A percentile compares a stretch with the other conserved stretches of the same genome.
Evolutionary conservation across 2,329 filamentous ascomycete genomes (phyloP).

Genomic region (Botrytis squamosa): DNA sequence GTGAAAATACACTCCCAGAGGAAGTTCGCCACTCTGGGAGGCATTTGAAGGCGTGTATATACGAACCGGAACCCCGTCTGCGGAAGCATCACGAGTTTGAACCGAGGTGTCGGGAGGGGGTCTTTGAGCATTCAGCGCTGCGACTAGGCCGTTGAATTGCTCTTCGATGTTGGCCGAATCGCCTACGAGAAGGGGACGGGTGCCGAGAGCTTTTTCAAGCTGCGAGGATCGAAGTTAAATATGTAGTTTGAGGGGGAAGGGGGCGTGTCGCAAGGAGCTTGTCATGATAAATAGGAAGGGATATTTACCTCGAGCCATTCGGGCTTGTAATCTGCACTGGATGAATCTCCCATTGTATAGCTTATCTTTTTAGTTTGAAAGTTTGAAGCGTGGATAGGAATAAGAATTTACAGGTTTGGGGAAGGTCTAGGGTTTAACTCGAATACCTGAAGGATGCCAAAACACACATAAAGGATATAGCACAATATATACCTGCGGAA

Average conservation of each 20-base stretch:
- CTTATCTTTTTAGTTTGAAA: not conserved
- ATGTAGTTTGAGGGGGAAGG: too few relatives aligned
- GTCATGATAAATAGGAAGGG: not conserved
- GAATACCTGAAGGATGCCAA: not conserved
- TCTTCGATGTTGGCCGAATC: conserved; percentile 24
- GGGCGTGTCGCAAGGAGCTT: not conserved
- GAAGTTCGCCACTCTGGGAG: conserved; percentile 28
- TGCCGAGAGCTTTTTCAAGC: conserved; percentile 30
- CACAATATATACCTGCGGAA: not conserved
- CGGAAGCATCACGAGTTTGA: conserved; percentile 22
- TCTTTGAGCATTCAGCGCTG: conserved; percentile 24
- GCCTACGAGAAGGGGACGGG: conserved; percentile 27
- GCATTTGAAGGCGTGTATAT: conserved; percentile 30
- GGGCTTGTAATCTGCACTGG: conserved; percentile 26
- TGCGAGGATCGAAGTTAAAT: conserved; percentile 18
- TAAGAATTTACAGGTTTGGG: not conserved
- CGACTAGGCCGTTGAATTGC: conserved; percentile 25
- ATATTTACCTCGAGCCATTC: conserved; percentile 33
- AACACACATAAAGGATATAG: not conserved
- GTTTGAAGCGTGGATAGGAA: too few relatives aligned
- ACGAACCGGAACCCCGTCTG: conserved; percentile 29
- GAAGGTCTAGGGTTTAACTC: not conserved
- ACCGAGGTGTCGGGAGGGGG: conserved; percentile 26
- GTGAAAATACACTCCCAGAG: conserved; percentile 56
- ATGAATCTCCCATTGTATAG: not conserved